Evolutionary conservation across 768 basidiomycete genomes (phyloP), one percentile per base, ranked within the genome.

Genomic region (Termitomyces sp.): DNA sequence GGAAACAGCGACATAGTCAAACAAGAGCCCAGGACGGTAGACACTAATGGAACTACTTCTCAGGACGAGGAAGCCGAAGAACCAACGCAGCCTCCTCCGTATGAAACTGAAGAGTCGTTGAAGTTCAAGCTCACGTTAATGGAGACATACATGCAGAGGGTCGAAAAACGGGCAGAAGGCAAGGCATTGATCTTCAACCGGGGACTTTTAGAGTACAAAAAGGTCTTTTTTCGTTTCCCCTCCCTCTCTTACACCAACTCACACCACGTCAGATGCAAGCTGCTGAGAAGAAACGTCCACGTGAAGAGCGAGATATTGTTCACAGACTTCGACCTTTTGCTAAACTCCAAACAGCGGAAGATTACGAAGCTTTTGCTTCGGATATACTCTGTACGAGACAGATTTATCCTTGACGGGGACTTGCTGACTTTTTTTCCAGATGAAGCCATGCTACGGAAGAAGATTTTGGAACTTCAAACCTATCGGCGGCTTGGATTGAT

Each of bases 171-270:
- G 41, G 72, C 84, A 52, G 90, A 94, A 66, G 83, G 80, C 28
- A 99, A 98, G 71, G 84, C 84, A 3, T 70, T 99, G 60, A 91
- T 99, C 69, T 97, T 93, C 64, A 91, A 98, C 64, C 78, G 96
- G 41, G 93, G 93, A 1, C 72, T 99, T 52, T 75, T 96, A 46
- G 93, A 97, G 63, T 93, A 96, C 68, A 98, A 95, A 72, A 94
- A 94, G 85, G 95, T 94, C 58, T 50, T 79, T 59, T 12, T 25
- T n/a, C 32, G 21, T 7, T 44, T 28, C 55, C 27, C 35, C 55
- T 45, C 47, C 42, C 52, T 30, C 28, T 17, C 42, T 44, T 47
- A n/a, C 43, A 28, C 27, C 8, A 45, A 32, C 43, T 59, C 34
- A 50, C 25, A 32, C 10, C 28, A 40, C 49, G 32, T 21, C 66